These are phyloP conservation scores for Nakataea oryzae DNA, from an alignment of 2,329 filamentous ascomycete genomes.

Conservation along the genomic window DNA sequence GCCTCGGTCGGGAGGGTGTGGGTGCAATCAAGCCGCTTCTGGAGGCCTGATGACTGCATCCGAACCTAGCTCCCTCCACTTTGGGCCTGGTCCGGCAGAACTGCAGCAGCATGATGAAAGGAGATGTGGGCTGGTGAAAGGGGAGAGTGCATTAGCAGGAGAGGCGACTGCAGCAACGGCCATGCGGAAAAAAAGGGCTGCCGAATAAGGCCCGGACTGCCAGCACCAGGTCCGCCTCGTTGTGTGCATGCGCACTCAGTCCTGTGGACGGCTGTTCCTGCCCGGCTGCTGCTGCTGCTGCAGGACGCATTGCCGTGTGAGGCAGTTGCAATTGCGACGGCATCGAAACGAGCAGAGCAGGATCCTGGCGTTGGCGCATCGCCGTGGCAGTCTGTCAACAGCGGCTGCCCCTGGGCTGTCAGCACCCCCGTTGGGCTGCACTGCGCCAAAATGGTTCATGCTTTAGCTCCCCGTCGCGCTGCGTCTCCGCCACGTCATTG, in stretches of 20 bases:
- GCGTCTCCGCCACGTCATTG: not conserved
- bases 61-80: not conserved
- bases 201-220: not conserved
- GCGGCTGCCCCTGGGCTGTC: not conserved
- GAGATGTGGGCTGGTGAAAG: not conserved
- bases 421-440: not conserved
- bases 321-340: no score
- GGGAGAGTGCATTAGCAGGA: not conserved
- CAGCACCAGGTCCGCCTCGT: not conserved
- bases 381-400: not conserved
- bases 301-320: not conserved
- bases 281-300: not conserved
- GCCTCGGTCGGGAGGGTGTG: not conserved
- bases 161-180: not conserved
- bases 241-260: not conserved
- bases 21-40: not conserved
- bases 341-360: not conserved
- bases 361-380: not conserved
- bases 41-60: not conserved
- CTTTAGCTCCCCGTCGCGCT: not conserved
- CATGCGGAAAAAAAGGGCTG: not conserved
- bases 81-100: not conserved
- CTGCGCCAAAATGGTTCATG: not conserved
- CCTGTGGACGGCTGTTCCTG: no score
- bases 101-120: not conserved